Conservation (phyloP, 179 eudicot genomes). For the Pouteria campechiana region DNA sequence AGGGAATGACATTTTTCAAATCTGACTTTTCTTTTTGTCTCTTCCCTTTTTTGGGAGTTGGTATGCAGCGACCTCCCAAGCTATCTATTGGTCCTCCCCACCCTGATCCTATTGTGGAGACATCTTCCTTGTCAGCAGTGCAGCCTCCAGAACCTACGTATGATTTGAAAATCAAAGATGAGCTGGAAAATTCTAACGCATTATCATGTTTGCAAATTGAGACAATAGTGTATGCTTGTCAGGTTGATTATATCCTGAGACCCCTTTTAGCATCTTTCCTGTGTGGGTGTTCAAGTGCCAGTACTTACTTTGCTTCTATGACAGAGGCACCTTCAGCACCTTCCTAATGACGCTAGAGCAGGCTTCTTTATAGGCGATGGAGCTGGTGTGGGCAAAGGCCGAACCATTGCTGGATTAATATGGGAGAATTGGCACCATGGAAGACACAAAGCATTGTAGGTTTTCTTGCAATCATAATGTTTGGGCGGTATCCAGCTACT, state of each 20-base stretch:
- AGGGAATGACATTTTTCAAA: neutral
- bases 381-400: slow-evolving; percentile 99
- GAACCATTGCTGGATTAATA: slow-evolving; percentile 94
- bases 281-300: slow-evolving; percentile 6
- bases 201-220: slow-evolving; percentile 95
- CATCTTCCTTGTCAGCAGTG: slow-evolving; percentile 87
- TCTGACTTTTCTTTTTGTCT: neutral
- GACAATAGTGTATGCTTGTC: slow-evolving; percentile 93
- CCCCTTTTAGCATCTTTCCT: neutral
- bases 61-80: slow-evolving; percentile 86
- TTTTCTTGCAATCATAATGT: slow-evolving; percentile 3
- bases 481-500: no score
- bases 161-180: slow-evolving; percentile 58
- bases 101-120: slow-evolving; percentile 98
- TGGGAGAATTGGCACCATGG: slow-evolving; percentile 99
- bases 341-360: slow-evolving; percentile 74
- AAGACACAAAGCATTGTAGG: slow-evolving; percentile 88
- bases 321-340: slow-evolving; percentile 96
- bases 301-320: slow-evolving; percentile 5
- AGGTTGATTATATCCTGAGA: slow-evolving; percentile 37
- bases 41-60: slow-evolving; percentile 1
- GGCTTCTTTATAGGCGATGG: slow-evolving; percentile 98
- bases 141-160: slow-evolving; percentile 99
- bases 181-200: slow-evolving; percentile 56
- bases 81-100: slow-evolving; percentile 90